phyloP scores from a whole-genome alignment of 441 rosid genomes.

The Erodium texanum region DNA sequence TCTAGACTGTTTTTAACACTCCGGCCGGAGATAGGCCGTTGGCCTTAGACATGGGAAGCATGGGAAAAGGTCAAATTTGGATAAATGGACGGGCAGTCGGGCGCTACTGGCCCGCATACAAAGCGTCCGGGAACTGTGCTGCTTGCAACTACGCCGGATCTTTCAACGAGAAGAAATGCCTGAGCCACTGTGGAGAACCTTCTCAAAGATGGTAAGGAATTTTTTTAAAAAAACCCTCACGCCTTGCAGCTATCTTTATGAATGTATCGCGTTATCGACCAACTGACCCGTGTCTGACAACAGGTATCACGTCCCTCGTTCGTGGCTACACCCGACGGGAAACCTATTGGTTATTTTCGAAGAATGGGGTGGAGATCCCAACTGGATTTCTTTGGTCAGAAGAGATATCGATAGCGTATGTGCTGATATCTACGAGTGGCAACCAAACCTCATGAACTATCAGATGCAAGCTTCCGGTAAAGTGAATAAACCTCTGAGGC shows the following conservation, averaged over 20 bases:
- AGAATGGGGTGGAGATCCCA: slow-evolving; percentile 97
- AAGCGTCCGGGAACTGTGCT: slow-evolving; percentile 69
- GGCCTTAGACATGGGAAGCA: slow-evolving; percentile 86
- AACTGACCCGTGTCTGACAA: slow-evolving; percentile 5
- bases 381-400: slow-evolving; percentile 69
- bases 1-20: slow-evolving; percentile 77
- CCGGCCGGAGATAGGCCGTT: slow-evolving; percentile 77
- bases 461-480: slow-evolving; percentile 74
- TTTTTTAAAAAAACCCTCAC: background rate
- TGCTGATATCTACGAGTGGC: slow-evolving; percentile 88
- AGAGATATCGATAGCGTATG: slow-evolving; percentile 83
- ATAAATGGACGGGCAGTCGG: slow-evolving; percentile 87
- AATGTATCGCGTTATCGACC: background rate
- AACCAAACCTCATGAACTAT: slow-evolving; percentile 74
- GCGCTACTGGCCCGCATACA: slow-evolving; percentile 91
- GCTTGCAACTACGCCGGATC: slow-evolving; percentile 66
- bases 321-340: slow-evolving; percentile 83
- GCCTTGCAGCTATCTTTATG: slow-evolving; percentile 9
- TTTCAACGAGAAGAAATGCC: slow-evolving; percentile 64
- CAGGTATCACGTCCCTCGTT: slow-evolving; percentile 90
- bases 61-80: slow-evolving; percentile 98
- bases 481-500: slow-evolving; percentile 70
- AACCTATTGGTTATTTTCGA: slow-evolving; percentile 88
- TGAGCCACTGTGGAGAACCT: slow-evolving; percentile 80
- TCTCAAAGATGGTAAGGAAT: slow-evolving; percentile 95